Base-by-base conservation (phyloP, 1,284 basidiomycete species). In the Cutaneotrichosporon mucoides region DNA sequence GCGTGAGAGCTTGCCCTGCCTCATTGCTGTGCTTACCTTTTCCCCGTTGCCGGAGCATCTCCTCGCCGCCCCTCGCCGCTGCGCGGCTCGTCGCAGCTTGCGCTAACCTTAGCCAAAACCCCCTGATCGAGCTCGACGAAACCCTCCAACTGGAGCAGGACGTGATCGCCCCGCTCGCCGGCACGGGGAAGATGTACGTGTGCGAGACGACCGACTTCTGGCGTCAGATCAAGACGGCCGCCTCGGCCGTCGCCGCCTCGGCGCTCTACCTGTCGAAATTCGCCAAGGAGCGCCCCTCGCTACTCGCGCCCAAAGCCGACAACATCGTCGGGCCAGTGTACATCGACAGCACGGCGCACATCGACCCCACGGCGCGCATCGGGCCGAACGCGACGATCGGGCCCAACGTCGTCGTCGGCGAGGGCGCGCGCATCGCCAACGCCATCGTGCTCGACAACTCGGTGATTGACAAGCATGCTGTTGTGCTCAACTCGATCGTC, bases 221-320 rank as follows among this genome's bases (percentile, higher is more conserved):
- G 81, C 70, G 78, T 38, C 81, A 82, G 64, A 81, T 82, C 73
- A 82, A 82, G 76, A 78, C 77, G 15, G 81, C 81, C 47, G 81
- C 79, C 74, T 80, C 79, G 37, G 81, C 81, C 33, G 76, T 82
- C 34, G 79, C 81, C 2, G 81, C 81, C 42, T 79, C 78, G 42
- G 75, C 77, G 4, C 77, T 82, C 51, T 80, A 80, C 71, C 71
- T 81, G 35, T 48, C 63, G 37, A 68, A 69, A 35, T 77, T 73
- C 59, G 47, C 55, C 55, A 75, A 71, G 56, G 69, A 67, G 36
- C 55, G 66, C 42, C 74, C 77, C 5, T 64, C 70, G 24, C 66
- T 77, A 33, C 71, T 79, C 11, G 64, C 71, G 13, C 59, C 66
- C 7, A 63, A 62, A 15, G n/a, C 44, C 8, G 59, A 75, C 13